These are phyloP conservation scores for Nasturtium officinale DNA, from an alignment of 345 rosid genomes.

Conservation along the genomic window DNA sequence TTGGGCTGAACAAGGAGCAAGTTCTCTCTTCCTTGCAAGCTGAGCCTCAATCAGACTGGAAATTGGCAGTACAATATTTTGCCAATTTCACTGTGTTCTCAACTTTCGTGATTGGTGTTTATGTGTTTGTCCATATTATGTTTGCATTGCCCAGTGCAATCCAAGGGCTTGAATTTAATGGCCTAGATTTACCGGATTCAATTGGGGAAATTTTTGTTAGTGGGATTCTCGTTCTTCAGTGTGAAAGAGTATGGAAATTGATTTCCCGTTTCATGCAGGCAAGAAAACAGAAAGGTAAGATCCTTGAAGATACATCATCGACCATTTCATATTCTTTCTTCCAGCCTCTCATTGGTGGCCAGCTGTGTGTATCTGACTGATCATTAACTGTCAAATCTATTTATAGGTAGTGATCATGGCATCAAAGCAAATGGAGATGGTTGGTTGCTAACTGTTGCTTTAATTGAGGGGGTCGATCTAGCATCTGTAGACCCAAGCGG, in stretches of 20 bases:
- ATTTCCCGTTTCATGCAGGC: conserved; percentile 90
- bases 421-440: conserved; percentile 96
- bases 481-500: conserved; percentile 94
- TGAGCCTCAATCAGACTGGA: conserved; percentile 85
- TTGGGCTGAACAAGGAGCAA: conserved; percentile 81
- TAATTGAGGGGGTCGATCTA: conserved; percentile 79
- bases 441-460: conserved; percentile 92
- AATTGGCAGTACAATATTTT: conserved; percentile 78
- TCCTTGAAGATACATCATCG: conserved; percentile 1
- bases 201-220: conserved; percentile 83
- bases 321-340: conserved; percentile 7
- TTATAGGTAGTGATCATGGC: conserved; percentile 89
- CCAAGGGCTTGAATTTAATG: conserved; percentile 91
- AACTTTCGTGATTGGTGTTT: conserved; percentile 63
- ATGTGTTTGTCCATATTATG: conserved; percentile 75
- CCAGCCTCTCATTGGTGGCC: conserved; percentile 9
- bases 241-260: conserved; percentile 60
- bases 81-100: conserved; percentile 82
- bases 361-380: conserved; percentile 25
- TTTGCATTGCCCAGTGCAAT: conserved; percentile 60
- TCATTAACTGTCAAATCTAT: conserved; percentile 18
- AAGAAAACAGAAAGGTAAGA: conserved; percentile 76
- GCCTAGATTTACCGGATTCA: conserved; percentile 96
- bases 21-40: conserved; percentile 79
- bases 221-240: conserved; percentile 81